Base-by-base conservation (phyloP, 1,284 basidiomycete genomes). In the Tilletia caries region DNA sequence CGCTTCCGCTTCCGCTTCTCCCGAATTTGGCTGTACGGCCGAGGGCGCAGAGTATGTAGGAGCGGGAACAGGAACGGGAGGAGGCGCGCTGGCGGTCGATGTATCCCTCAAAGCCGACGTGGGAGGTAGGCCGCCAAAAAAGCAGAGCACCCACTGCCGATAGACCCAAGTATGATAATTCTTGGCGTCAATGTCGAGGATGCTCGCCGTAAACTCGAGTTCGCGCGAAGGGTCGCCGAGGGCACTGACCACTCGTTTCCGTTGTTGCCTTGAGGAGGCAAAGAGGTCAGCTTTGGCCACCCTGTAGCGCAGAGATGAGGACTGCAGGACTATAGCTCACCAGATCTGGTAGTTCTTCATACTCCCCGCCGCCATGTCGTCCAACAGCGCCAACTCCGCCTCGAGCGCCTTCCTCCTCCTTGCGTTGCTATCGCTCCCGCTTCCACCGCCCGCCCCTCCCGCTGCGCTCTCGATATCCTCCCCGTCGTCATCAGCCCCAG, bases 151-250 rank as follows among this genome's bases (percentile, higher is more conserved):
- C 81, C 81, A 82, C 52, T 80, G 75, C 3, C 80, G 70, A 48
- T 82, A 81, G 0, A 75, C 76, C 81, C 81, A 82, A 3, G 81
- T 82, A 58, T 82, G 80, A 52, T 82, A 82, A 68, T 82, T 82
- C 50, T 82, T 82, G 15, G 70, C 52, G 65, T 82, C 81, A 6
- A 67, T 64, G 1, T 64, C 68, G 46, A 82, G 68, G 13, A 75
- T 72, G 15, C 71, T 64, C 20, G 29, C 50, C 1, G 73, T 73
- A 68, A 82, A 82, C 10, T 62, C 69, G 6, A 82, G 65, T 43
- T 82, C 81, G 1, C 66, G 33, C 3, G 66, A 68, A 2, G 77
- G 80, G 15, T 77, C 73, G 0, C 73, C 76, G 3, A 79, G 66
- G 12, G 74, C 73, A 0, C 71, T 48, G 0, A 80, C 76, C 3